phyloP scores from a whole-genome alignment of 352 stramenopile species.

The Aphanomyces cochlioides region DNA sequence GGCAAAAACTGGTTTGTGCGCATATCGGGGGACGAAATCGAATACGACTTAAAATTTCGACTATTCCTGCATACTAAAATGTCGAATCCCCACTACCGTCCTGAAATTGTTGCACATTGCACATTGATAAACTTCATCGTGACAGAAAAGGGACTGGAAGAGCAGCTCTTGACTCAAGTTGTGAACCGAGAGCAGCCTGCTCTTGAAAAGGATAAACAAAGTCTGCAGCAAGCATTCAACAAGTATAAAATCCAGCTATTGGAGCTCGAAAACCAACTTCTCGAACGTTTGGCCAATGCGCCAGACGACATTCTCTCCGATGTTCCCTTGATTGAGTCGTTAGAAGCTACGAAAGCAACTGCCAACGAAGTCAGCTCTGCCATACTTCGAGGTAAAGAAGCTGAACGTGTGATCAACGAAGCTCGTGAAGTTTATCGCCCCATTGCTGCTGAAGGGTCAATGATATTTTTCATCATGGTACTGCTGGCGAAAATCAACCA shows the following conservation, averaged over 20 bases:
- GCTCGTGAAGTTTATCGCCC: slow-evolving; percentile 87
- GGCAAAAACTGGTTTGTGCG: slow-evolving; percentile 85
- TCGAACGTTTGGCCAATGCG: slow-evolving; percentile 88
- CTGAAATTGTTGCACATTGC: slow-evolving; percentile 89
- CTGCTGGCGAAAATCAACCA: slow-evolving; percentile 87
- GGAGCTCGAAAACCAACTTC: slow-evolving; percentile 84
- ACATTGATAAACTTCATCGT: slow-evolving; percentile 94
- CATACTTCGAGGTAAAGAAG: slow-evolving; percentile 77
- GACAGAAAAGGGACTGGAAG: slow-evolving; percentile 85
- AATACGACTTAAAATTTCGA: slow-evolving; percentile 84
- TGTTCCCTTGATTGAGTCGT: slow-evolving; percentile 87
- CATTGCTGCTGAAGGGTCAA: slow-evolving; percentile 83
- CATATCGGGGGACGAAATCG: slow-evolving; percentile 85
- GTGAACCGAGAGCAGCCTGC: slow-evolving; percentile 87
- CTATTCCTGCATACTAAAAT: slow-evolving; percentile 90
- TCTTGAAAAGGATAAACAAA: slow-evolving; percentile 85
- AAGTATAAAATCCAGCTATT: slow-evolving; percentile 90
- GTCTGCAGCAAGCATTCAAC: slow-evolving; percentile 87
- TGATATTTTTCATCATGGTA: slow-evolving; percentile 91
- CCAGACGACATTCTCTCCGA: slow-evolving; percentile 90
- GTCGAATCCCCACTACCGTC: slow-evolving; percentile 89
- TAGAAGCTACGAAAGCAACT: slow-evolving; percentile 89
- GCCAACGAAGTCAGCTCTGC: slow-evolving; percentile 83
- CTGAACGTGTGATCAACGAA: slow-evolving; percentile 89
- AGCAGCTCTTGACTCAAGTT: slow-evolving; percentile 85